Percentiles rank a stretch among this genome's conserved stretches.
phyloP scores from a whole-genome alignment of 208 protist species.

The Angomonas ambiguus region DNA sequence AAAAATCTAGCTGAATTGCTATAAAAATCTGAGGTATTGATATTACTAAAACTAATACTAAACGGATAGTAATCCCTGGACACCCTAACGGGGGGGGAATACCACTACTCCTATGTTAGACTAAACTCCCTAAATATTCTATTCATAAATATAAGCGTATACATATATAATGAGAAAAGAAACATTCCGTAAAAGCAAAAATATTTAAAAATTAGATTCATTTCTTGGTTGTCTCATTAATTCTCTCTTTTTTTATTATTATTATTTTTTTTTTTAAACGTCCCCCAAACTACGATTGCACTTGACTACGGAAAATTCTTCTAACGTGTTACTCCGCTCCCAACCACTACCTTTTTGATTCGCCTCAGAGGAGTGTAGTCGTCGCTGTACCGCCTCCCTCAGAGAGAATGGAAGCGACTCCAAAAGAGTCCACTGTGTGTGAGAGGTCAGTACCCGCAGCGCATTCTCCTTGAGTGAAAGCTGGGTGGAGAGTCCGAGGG shows the following conservation, averaged over 20 bases:
- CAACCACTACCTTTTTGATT: background rate
- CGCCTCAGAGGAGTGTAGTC: background rate
- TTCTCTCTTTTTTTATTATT: too few species aligned
- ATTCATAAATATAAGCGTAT: too few species aligned
- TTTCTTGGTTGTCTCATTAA: too few species aligned
- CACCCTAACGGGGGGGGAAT: background rate
- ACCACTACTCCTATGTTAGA: background rate
- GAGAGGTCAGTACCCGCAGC: constrained; percentile 29
- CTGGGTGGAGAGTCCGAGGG: constrained; percentile 36
- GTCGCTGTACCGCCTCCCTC: background rate
- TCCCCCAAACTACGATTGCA: background rate
- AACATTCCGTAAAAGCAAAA: too few species aligned
- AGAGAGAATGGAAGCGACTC: background rate
- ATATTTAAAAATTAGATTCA: too few species aligned
- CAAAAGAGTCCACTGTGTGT: background rate
- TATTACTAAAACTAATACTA: constrained; percentile 3
- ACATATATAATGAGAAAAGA: too few species aligned
- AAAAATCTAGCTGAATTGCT: background rate
- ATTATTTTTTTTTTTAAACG: background rate
- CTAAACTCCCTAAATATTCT: background rate
- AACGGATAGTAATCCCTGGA: background rate
- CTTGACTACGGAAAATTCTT: background rate
- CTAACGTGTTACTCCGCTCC: background rate
- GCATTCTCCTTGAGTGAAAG: constrained; percentile 44
- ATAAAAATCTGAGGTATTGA: background rate